Evolutionary conservation across 257 asterid species (phyloP).

Genomic region (Gentiana macrophylla): DNA sequence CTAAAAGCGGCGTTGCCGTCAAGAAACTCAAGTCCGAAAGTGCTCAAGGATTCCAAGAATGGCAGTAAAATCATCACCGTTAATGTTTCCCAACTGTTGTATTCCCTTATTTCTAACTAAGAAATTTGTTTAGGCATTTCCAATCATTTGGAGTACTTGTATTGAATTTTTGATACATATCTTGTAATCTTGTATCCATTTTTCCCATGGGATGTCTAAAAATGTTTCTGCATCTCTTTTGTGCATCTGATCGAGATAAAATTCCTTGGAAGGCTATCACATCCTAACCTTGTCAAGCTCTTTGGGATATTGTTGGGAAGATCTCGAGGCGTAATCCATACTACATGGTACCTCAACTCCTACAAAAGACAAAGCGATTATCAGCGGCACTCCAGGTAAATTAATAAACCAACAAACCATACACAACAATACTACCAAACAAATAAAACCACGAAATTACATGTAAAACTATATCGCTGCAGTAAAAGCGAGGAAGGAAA

Average conservation of each 20-base stretch:
- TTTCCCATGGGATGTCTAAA: not conserved
- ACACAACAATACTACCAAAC: no score
- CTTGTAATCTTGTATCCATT: not conserved
- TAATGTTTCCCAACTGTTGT: not conserved
- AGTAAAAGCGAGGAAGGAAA: no score
- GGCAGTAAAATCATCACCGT: constrained; percentile 33
- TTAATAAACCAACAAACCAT: no score
- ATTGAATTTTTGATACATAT: no score
- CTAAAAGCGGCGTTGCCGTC: constrained; percentile 48
- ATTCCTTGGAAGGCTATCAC: constrained; percentile 74
- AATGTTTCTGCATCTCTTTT: constrained; percentile 8
- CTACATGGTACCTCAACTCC: constrained; percentile 56
- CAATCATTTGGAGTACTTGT: no score
- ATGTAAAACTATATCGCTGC: no score
- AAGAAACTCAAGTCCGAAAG: constrained; percentile 68
- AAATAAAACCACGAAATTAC: no score
- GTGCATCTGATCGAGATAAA: constrained; percentile 59
- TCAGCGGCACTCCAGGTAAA: no score
- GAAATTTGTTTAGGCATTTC: no score
- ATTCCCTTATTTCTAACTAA: no score
- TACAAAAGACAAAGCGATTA: no score
- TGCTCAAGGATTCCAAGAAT: constrained; percentile 64
- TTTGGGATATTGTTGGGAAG: constrained; percentile 81
- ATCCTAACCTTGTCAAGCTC: constrained; percentile 74
- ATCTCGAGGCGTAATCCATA: constrained; percentile 69